phyloP scores from a whole-genome alignment of 352 stramenopile genomes.

The Phytophthora fragariaefolia region DNA sequence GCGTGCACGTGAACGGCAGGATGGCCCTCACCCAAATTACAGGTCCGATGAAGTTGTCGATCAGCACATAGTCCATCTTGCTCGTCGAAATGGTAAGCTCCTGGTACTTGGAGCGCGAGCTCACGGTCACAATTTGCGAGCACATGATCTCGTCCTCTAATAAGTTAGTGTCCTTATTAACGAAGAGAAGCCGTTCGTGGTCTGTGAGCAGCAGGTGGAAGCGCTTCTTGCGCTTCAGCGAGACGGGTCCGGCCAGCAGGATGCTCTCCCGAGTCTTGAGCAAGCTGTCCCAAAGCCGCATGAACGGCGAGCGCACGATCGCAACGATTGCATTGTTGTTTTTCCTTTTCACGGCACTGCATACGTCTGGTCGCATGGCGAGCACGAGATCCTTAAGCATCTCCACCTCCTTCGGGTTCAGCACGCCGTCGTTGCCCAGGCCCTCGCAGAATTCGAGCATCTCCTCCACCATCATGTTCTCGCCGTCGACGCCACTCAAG shows the following conservation, averaged over 20 bases:
- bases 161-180: slow-evolving; percentile 91
- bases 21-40: slow-evolving; percentile 88
- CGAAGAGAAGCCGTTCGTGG: slow-evolving; percentile 85
- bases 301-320: slow-evolving; percentile 81
- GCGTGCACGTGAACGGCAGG: slow-evolving; percentile 86
- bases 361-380: slow-evolving; percentile 75
- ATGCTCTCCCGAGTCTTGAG: slow-evolving; percentile 87
- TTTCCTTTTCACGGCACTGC: slow-evolving; percentile 75
- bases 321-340: slow-evolving; percentile 87
- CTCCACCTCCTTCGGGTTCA: slow-evolving; percentile 72
- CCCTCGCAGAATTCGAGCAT: slow-evolving; percentile 89
- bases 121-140: slow-evolving; percentile 88
- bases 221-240: slow-evolving; percentile 85
- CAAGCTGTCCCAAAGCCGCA: slow-evolving; percentile 85
- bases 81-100: slow-evolving; percentile 77
- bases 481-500: slow-evolving; percentile 59
- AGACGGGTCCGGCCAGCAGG: slow-evolving; percentile 78
- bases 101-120: slow-evolving; percentile 77
- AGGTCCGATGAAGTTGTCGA: slow-evolving; percentile 88
- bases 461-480: slow-evolving; percentile 76
- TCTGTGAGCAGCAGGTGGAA: slow-evolving; percentile 87
- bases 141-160: slow-evolving; percentile 91
- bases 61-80: slow-evolving; percentile 81
- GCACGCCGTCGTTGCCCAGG: slow-evolving; percentile 52
- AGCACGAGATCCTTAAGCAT: slow-evolving; percentile 85